phyloP scores from a whole-genome alignment of 2,329 filamentous ascomycete species.

The Diplodia mutila region DNA sequence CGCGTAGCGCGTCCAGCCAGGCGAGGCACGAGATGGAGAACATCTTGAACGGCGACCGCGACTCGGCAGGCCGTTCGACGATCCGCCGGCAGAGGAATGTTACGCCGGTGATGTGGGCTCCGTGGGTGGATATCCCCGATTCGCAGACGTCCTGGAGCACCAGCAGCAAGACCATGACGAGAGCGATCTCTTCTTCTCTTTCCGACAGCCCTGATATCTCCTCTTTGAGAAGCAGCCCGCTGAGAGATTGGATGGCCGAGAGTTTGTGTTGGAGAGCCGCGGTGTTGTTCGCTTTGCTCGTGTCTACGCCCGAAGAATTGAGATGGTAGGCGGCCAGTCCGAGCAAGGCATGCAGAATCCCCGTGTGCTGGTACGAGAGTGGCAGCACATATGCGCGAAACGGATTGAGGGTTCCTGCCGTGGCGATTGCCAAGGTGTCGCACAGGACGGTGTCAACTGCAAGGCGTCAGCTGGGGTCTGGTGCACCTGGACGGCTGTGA shows the following conservation, averaged over 20 bases:
- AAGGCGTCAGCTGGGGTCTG: not conserved
- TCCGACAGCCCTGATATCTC: slow-evolving; percentile 26
- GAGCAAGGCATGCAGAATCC: slow-evolving; percentile 27
- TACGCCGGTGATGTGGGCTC: slow-evolving; percentile 29
- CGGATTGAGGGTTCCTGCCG: slow-evolving; percentile 22
- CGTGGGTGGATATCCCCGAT: slow-evolving; percentile 29
- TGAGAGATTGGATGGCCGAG: slow-evolving; percentile 28
- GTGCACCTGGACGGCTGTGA: not conserved
- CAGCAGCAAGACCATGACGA: slow-evolving; percentile 28
- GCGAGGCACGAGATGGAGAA: slow-evolving; percentile 29
- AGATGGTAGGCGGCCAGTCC: slow-evolving; percentile 29
- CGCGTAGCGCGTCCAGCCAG: slow-evolving; percentile 29
- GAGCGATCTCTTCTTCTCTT: slow-evolving; percentile 28
- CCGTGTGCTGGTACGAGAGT: slow-evolving; percentile 26
- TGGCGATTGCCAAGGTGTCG: slow-evolving; percentile 21
- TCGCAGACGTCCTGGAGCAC: slow-evolving; percentile 31
- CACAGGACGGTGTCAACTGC: slow-evolving; percentile 28
- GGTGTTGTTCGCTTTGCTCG: slow-evolving; percentile 16
- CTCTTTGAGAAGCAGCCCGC: slow-evolving; percentile 29
- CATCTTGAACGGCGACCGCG: slow-evolving; percentile 15
- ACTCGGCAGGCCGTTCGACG: not conserved
- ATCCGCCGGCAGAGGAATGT: slow-evolving; percentile 28
- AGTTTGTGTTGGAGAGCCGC: slow-evolving; percentile 28
- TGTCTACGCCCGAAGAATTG: slow-evolving; percentile 16
- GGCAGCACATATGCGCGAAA: slow-evolving; percentile 29